Evolutionary conservation across 2,329 filamentous ascomycete genomes (phyloP).

Genomic region (Penicillium nordicum): DNA sequence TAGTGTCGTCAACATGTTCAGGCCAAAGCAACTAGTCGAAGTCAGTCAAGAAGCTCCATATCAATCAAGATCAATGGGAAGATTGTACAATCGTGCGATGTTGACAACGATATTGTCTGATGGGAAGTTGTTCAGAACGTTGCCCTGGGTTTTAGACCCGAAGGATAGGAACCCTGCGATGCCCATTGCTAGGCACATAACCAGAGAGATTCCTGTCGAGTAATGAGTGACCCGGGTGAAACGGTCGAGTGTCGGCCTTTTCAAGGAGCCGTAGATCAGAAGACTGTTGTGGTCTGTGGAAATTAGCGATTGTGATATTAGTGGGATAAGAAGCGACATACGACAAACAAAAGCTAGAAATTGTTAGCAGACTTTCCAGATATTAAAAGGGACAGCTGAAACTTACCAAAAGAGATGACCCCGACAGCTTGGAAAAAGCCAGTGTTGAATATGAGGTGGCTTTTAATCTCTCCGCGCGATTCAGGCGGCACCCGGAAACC

Average conservation of each 20-base stretch:
- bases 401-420: slow-evolving; percentile 90
- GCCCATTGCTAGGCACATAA: slow-evolving; percentile 88
- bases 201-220: slow-evolving; percentile 82
- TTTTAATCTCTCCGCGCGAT: slow-evolving; percentile 66
- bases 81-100: slow-evolving; percentile 69
- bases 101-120: slow-evolving; percentile 90
- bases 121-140: slow-evolving; percentile 97
- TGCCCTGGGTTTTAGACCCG: slow-evolving; percentile 85
- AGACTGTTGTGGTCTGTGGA: slow-evolving; percentile 81
- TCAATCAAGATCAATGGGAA: not conserved
- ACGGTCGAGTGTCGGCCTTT: slow-evolving; percentile 90
- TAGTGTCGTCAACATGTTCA: slow-evolving; percentile 98
- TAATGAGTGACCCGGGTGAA: slow-evolving; percentile 92
- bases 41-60: slow-evolving; percentile 18
- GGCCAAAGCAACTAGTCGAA: slow-evolving; percentile 68
- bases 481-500: slow-evolving; percentile 70
- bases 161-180: slow-evolving; percentile 89
- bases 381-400: not conserved
- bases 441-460: slow-evolving; percentile 71
- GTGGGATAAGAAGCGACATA: slow-evolving; percentile 34
- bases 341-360: slow-evolving; percentile 62
- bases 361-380: slow-evolving; percentile 30
- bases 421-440: slow-evolving; percentile 95
- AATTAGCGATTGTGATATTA: slow-evolving; percentile 17
- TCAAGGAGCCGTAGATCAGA: slow-evolving; percentile 92